Conservation (phyloP, 129 eudicot genomes). For the Helichrysum umbraculigerum region DNA sequence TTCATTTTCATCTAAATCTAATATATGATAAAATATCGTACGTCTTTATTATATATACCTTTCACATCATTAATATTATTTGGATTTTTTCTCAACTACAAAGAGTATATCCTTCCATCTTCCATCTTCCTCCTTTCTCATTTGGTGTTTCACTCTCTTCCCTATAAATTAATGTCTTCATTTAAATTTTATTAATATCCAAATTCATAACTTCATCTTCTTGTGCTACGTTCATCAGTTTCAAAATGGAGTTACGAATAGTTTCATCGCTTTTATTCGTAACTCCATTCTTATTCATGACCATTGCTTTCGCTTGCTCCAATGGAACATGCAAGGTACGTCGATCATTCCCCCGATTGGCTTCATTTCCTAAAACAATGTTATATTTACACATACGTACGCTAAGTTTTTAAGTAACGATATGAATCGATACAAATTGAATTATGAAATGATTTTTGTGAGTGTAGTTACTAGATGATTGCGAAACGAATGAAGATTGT, state of each 20-base stretch:
- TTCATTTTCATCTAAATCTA: neutral
- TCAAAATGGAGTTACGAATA: neutral
- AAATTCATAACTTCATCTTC: neutral
- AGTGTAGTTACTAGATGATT: conserved; percentile 51
- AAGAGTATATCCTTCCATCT: conserved; percentile 5
- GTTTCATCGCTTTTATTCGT: neutral
- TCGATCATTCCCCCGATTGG: neutral
- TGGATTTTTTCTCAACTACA: conserved; percentile 12
- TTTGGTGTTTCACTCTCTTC: neutral
- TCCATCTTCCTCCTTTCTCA: conserved; percentile 16
- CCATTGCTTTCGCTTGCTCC: conserved; percentile 48
- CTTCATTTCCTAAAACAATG: neutral
- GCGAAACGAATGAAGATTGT: conserved; percentile 56
- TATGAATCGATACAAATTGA: neutral
- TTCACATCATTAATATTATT: neutral
- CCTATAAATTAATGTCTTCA: conserved; percentile 21
- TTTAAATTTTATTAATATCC: neutral
- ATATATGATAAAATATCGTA: neutral
- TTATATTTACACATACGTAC: neutral
- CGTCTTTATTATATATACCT: neutral
- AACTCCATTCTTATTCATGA: conserved; percentile 19
- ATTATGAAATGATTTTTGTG: neutral
- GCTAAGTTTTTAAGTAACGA: neutral
- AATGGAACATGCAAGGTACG: conserved; percentile 58
- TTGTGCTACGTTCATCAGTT: conserved; percentile 14